Percentiles rank a stretch among this genome's conserved stretches.
phyloP scores from a whole-genome alignment of 495 filamentous ascomycete genomes.

The Apiosordaria backusii region DNA sequence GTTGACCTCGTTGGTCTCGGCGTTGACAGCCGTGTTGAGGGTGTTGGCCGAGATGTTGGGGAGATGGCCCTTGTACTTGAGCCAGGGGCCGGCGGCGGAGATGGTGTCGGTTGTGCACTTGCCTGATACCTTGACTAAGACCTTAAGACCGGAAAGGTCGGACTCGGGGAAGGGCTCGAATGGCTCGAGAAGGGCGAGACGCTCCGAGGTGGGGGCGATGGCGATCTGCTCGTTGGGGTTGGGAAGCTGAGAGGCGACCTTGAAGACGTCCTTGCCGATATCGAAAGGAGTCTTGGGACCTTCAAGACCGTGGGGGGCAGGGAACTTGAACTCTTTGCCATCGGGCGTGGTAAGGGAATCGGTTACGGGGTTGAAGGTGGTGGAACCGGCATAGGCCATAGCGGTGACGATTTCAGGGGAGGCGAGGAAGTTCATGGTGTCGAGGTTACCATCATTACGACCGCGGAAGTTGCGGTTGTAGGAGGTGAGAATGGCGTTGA shows the following conservation, averaged over 20 bases:
- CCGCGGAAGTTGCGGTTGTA: constrained; percentile 99
- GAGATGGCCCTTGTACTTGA: constrained; percentile 98
- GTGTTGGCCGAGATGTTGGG: constrained; percentile 97
- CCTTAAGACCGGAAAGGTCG: constrained; percentile 69
- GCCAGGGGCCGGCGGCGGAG: constrained; percentile 93
- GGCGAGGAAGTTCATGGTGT: constrained; percentile 97
- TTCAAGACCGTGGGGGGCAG: constrained; percentile 71
- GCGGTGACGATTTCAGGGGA: constrained; percentile 95
- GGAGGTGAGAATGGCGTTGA: constrained; percentile 93
- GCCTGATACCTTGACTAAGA: constrained; percentile 92
- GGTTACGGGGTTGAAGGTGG: constrained; percentile 94
- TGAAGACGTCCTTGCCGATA: constrained; percentile 68
- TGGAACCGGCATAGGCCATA: constrained; percentile 86
- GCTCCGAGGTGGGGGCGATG: constrained; percentile 79
- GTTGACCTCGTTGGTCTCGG: constrained; percentile 87
- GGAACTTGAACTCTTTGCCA: constrained; percentile 80
- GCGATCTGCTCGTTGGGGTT: constrained; percentile 62
- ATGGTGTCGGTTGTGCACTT: constrained; percentile 99
- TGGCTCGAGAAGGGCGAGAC: constrained; percentile 86
- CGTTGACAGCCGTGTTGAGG: constrained; percentile 89
- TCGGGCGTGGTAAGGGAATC: constrained; percentile 78
- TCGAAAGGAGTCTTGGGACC: constrained; percentile 79
- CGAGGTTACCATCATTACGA: constrained; percentile 92
- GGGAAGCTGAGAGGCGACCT: constrained; percentile 66
- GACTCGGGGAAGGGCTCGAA: constrained; percentile 77